Percentiles rank a stretch among this genome's conserved stretches.
Conservation (phyloP, 306 rosid species). For the Herpetospermum pedunculosum region DNA sequence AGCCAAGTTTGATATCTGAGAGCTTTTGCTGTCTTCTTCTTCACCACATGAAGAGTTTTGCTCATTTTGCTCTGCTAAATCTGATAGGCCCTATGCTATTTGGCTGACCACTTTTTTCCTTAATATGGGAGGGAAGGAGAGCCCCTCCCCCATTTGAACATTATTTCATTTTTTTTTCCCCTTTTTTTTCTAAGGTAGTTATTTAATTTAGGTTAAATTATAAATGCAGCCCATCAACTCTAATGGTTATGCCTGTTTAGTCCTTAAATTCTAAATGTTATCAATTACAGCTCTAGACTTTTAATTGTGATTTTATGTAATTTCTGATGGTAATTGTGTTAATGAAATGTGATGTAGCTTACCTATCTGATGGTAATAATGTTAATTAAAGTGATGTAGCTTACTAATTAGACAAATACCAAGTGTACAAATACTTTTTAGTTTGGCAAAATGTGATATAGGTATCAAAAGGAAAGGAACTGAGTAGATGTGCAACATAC, state of each 20-base stretch:
- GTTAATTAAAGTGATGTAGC: no score
- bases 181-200: background rate
- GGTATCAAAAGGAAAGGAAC: no score
- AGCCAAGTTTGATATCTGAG: background rate
- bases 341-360: background rate
- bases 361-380: no score
- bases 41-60: conserved; percentile 8
- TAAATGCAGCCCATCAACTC: background rate
- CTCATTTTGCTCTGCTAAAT: background rate
- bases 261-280: background rate
- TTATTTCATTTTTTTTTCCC: background rate
- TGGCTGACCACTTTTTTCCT: background rate
- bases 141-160: background rate
- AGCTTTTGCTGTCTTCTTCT: background rate
- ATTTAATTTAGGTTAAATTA: conserved; percentile 7
- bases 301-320: background rate
- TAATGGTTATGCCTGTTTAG: background rate
- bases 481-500: no score
- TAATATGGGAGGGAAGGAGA: background rate
- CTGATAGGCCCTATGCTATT: background rate
- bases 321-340: background rate
- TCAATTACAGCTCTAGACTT: background rate
- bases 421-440: no score
- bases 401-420: no score
- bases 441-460: no score